These are phyloP conservation scores for Phytophthora sp. DNA, from an alignment of 352 stramenopile species.

Conservation along the genomic window DNA sequence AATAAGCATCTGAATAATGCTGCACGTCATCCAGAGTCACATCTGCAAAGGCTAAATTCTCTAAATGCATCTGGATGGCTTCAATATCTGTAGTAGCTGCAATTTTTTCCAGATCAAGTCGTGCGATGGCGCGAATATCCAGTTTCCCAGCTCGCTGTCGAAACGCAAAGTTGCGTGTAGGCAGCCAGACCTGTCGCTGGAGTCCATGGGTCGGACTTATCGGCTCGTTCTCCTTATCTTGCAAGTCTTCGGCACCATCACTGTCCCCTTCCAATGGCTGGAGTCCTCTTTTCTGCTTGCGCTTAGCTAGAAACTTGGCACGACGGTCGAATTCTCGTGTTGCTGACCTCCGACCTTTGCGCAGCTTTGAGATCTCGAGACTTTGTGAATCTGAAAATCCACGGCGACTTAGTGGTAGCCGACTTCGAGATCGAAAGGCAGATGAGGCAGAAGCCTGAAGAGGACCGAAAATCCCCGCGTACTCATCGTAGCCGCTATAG, in stretches of 20 bases:
- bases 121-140: conserved; percentile 71
- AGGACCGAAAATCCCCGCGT: conserved; percentile 63
- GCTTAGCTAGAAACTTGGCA: conserved; percentile 33
- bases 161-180: conserved; percentile 76
- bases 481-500: conserved; percentile 69
- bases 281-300: conserved; percentile 12
- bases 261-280: conserved; percentile 2
- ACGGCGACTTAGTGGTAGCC: background rate
- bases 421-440: background rate
- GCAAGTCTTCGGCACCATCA: conserved; percentile 18
- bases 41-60: conserved; percentile 85
- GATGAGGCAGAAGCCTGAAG: conserved; percentile 34
- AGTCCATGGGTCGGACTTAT: conserved; percentile 15
- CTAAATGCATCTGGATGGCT: conserved; percentile 73
- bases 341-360: conserved; percentile 11
- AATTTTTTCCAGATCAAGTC: conserved; percentile 75
- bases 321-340: conserved; percentile 33
- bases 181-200: conserved; percentile 66
- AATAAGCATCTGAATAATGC: conserved; percentile 86
- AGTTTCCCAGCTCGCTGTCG: conserved; percentile 77
- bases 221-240: conserved; percentile 27
- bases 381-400: conserved; percentile 3
- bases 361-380: background rate
- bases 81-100: conserved; percentile 80
- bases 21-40: conserved; percentile 85